phyloP scores from a whole-genome alignment of 192 early-diverging fungal species.

The Rhizophlyctis rosea region DNA sequence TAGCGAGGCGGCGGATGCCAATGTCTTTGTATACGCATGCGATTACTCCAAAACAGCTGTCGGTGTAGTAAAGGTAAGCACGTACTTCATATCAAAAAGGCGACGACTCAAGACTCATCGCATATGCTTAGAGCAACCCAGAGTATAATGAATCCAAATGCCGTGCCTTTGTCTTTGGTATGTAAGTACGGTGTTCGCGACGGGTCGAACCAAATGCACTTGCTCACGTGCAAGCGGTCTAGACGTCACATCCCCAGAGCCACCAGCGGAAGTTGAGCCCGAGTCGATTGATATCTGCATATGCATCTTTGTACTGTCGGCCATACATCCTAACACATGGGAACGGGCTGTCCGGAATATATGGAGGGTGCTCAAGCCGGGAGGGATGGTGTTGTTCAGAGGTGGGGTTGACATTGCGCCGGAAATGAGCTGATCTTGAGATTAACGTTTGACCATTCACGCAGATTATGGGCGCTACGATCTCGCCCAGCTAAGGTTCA shows the following conservation, averaged over 20 bases:
- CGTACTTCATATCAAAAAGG: no score
- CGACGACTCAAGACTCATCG: no score
- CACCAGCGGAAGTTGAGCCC: conserved; percentile 71
- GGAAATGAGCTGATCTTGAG: background rate
- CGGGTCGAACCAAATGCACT: background rate
- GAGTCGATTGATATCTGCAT: conserved; percentile 86
- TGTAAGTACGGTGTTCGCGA: background rate
- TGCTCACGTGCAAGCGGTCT: background rate
- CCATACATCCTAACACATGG: conserved; percentile 82
- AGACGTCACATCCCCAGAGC: conserved; percentile 76
- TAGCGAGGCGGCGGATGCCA: conserved; percentile 57
- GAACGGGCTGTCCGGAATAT: conserved; percentile 77
- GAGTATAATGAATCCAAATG: conserved; percentile 68
- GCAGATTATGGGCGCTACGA: conserved; percentile 97
- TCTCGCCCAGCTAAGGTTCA: conserved; percentile 95
- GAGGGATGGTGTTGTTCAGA: conserved; percentile 82
- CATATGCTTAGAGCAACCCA: conserved; percentile 30
- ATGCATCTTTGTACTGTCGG: conserved; percentile 94
- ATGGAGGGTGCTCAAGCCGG: conserved; percentile 81
- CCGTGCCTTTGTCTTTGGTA: conserved; percentile 87
- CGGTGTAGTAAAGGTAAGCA: conserved; percentile 77
- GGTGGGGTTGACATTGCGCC: conserved; percentile 18
- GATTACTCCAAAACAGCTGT: conserved; percentile 92
- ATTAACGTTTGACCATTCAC: background rate
- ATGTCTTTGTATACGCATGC: conserved; percentile 87